Evolutionary conservation across 2,329 filamentous ascomycete species (phyloP).

Genomic region (Colletotrichum coccodes): DNA sequence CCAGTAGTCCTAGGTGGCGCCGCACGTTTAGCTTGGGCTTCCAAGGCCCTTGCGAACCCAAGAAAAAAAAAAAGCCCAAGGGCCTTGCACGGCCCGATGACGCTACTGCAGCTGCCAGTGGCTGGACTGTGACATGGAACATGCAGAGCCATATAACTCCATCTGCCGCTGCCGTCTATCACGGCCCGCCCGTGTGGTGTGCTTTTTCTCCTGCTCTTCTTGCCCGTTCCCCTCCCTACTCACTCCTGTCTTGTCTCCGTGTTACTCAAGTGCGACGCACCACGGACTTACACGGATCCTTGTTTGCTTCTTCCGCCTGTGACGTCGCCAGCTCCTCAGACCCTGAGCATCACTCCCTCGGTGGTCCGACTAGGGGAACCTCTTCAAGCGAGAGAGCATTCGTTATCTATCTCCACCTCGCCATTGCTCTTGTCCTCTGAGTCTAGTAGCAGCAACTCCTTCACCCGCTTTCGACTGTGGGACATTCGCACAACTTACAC

Average conservation of each 20-base stretch:
- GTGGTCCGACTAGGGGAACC: slow-evolving; percentile 2
- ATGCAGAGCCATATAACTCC: slow-evolving; percentile 26
- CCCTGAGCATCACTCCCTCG: neutral
- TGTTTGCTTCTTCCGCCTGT: slow-evolving; percentile 13
- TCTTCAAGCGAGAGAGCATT: slow-evolving; percentile 15
- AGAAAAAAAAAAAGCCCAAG: neutral
- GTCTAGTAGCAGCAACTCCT: neutral
- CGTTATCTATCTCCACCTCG: neutral
- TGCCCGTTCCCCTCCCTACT: neutral
- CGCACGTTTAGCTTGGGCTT: slow-evolving; percentile 13
- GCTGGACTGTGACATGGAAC: slow-evolving; percentile 22
- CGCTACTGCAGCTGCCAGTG: slow-evolving; percentile 33
- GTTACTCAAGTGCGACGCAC: slow-evolving; percentile 15
- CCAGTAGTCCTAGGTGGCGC: neutral
- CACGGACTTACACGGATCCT: slow-evolving; percentile 32
- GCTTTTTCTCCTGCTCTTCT: neutral
- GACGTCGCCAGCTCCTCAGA: slow-evolving; percentile 22
- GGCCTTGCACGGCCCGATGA: slow-evolving; percentile 30
- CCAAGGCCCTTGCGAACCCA: slow-evolving; percentile 1
- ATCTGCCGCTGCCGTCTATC: slow-evolving; percentile 13
- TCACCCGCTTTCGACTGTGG: neutral
- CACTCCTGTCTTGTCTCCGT: neutral
- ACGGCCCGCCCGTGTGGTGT: slow-evolving; percentile 3
- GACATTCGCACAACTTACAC: neutral
- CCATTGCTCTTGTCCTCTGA: neutral